Conservation (phyloP, 345 rosid genomes). For the Corymbia maculata region DNA sequence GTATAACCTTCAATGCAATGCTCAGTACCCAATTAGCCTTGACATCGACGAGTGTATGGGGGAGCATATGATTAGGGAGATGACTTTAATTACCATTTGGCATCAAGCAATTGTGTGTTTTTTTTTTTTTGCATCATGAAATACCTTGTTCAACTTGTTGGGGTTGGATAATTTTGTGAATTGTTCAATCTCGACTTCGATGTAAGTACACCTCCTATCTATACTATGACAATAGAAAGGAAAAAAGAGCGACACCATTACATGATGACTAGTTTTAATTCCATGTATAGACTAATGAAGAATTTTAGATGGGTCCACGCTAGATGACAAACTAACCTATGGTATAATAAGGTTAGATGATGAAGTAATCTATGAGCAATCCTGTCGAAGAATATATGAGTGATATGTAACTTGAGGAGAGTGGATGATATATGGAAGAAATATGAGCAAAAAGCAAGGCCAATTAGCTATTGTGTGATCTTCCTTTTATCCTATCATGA, state of each 20-base stretch:
- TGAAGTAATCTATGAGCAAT: not conserved
- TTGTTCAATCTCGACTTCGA: not conserved
- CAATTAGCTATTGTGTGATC: not conserved
- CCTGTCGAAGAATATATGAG: not conserved
- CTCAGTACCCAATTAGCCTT: slow-evolving; percentile 46
- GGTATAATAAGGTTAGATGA: no score
- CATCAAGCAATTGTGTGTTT: not conserved
- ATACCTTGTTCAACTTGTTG: not conserved
- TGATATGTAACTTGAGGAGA: not conserved
- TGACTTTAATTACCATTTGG: slow-evolving; percentile 49
- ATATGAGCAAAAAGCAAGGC: no score
- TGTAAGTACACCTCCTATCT: not conserved
- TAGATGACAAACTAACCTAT: no score
- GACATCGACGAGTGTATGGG: slow-evolving; percentile 54
- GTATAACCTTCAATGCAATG: slow-evolving; percentile 44
- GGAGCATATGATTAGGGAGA: slow-evolving; percentile 47
- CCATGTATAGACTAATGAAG: not conserved
- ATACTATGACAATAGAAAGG: not conserved
- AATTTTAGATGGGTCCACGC: not conserved
- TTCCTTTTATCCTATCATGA: not conserved
- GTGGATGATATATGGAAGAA: not conserved
- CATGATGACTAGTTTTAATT: not conserved
- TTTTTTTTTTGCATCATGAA: not conserved
- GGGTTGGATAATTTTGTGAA: not conserved
- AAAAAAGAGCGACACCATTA: no score